A percentile compares a stretch with the other conserved stretches of the same genome.
These are phyloP conservation scores for Magnusiomyces sp. DNA, from an alignment of 1,139 yeast species.

Conservation along the genomic window DNA sequence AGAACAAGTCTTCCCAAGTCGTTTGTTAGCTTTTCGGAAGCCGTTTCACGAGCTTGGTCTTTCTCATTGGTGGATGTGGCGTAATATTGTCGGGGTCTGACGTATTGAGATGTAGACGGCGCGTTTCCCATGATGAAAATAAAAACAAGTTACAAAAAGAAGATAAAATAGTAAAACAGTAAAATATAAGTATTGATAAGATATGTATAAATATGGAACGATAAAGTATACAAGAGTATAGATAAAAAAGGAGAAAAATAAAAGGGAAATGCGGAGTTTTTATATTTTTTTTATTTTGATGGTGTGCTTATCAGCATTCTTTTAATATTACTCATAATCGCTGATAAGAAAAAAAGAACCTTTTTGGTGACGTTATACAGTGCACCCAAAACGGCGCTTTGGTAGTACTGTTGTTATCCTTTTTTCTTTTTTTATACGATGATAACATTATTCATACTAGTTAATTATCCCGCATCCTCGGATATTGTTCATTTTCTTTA, in stretches of 20 bases:
- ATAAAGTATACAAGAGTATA: not conserved
- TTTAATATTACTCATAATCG: too few species aligned
- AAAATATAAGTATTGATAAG: not conserved
- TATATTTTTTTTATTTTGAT: not conserved
- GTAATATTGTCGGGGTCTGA: not conserved
- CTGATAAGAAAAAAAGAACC: too few species aligned
- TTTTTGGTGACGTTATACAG: too few species aligned
- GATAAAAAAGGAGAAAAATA: not conserved
- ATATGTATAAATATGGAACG: not conserved
- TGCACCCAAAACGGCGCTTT: too few species aligned
- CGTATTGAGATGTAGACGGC: slow-evolving; percentile 5
- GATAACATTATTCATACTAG: too few species aligned
- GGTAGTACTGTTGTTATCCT: too few species aligned
- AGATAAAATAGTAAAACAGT: not conserved
- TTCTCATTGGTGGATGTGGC: not conserved
- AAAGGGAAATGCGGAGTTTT: not conserved
- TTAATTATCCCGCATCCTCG: too few species aligned
- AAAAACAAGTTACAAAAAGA: not conserved
- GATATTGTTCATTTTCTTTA: too few species aligned
- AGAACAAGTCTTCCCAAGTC: slow-evolving; percentile 18
- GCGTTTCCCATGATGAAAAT: slow-evolving; percentile 7
- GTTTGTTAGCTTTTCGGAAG: slow-evolving; percentile 14
- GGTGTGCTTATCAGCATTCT: not conserved
- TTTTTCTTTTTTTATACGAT: too few species aligned
- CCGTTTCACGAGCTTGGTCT: not conserved